Conservation (phyloP, 2,329 filamentous ascomycete species). For the Ceratocystis eucalypticola region DNA sequence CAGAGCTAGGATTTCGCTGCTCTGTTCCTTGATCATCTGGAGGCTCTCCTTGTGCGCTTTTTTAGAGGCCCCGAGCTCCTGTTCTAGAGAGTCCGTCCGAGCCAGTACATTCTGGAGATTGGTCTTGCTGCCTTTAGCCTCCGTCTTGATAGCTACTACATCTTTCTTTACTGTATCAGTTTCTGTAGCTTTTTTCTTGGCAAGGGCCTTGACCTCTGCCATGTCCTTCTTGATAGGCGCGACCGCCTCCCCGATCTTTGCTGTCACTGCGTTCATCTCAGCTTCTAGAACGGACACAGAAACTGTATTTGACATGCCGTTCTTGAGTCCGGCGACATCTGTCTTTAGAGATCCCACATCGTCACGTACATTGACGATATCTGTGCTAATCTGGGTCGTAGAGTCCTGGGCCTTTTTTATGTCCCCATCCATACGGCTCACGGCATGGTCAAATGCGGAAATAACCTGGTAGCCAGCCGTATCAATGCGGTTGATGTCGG, state of each 20-base stretch:
- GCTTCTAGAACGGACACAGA: neutral
- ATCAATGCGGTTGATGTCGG: conserved; percentile 29
- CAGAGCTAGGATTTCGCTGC: conserved; percentile 22
- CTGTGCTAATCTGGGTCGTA: conserved; percentile 23
- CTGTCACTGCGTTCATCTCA: neutral
- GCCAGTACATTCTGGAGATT: neutral
- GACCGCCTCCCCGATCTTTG: neutral
- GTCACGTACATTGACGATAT: conserved; percentile 22
- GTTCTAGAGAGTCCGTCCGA: conserved; percentile 15
- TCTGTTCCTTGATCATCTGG: conserved; percentile 22
- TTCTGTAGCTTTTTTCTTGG: conserved; percentile 5
- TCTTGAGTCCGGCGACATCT: conserved; percentile 22
- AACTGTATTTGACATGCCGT: neutral
- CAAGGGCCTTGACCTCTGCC: neutral
- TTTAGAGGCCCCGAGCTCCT: conserved; percentile 23
- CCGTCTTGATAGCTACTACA: neutral
- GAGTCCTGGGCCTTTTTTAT: conserved; percentile 26
- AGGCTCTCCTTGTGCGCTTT: conserved; percentile 22
- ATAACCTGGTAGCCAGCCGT: conserved; percentile 28
- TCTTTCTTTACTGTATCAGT: neutral
- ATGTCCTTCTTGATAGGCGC: conserved; percentile 3
- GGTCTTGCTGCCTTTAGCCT: neutral
- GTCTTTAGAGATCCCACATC: conserved; percentile 24
- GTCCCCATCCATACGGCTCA: conserved; percentile 27
- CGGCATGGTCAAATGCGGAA: conserved; percentile 27